phyloP scores from a whole-genome alignment of 208 protist species.

The Crithidia bombi region DNA sequence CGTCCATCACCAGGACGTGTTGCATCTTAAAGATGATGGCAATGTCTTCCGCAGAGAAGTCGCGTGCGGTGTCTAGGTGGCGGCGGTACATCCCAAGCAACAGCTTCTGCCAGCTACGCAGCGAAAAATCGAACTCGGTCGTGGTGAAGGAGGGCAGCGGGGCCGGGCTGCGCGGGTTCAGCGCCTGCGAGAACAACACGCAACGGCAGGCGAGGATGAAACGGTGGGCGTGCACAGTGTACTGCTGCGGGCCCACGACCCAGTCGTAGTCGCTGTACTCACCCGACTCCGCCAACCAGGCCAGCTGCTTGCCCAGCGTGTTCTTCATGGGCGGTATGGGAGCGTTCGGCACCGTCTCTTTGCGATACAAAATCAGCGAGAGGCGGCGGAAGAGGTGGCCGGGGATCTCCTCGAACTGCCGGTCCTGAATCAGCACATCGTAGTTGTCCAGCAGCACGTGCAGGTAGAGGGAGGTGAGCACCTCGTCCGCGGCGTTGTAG shows the following conservation, averaged over 20 bases:
- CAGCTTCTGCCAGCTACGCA: slow-evolving; percentile 85
- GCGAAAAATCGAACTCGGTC: slow-evolving; percentile 83
- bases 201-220: slow-evolving; percentile 88
- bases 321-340: slow-evolving; percentile 72
- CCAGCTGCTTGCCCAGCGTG: slow-evolving; percentile 80
- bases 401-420: slow-evolving; percentile 89
- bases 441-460: slow-evolving; percentile 84
- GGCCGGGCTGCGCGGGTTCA: slow-evolving; percentile 52
- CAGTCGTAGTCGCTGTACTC: slow-evolving; percentile 89
- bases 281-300: slow-evolving; percentile 78
- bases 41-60: slow-evolving; percentile 86
- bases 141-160: slow-evolving; percentile 60
- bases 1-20: slow-evolving; percentile 78
- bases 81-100: slow-evolving; percentile 76
- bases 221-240: slow-evolving; percentile 73
- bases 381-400: slow-evolving; percentile 89
- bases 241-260: slow-evolving; percentile 73
- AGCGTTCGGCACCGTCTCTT: slow-evolving; percentile 71
- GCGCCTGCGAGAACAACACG: slow-evolving; percentile 73
- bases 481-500: slow-evolving; percentile 86
- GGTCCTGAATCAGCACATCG: slow-evolving; percentile 85
- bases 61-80: slow-evolving; percentile 65
- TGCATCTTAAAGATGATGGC: slow-evolving; percentile 89
- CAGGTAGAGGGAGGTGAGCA: slow-evolving; percentile 85
- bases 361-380: slow-evolving; percentile 77